Percentiles rank a stretch among this genome's conserved stretches.
Conservation (phyloP, 306 rosid genomes). For the Rosa persica region DNA sequence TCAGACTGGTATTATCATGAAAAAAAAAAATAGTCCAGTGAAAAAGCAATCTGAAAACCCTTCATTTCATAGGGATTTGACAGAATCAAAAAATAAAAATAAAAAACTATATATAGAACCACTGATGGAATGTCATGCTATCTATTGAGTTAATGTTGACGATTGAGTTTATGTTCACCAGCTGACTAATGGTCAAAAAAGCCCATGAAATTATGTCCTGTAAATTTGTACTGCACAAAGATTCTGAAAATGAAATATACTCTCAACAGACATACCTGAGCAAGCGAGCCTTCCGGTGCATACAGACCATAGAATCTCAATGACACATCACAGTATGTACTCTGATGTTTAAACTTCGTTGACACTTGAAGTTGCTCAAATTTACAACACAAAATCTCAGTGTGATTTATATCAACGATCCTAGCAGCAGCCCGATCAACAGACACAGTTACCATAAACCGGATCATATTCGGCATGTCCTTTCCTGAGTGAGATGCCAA, state of each 20-base stretch:
- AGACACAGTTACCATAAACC: conserved; percentile 67
- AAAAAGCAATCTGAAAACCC: neutral
- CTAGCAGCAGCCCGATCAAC: conserved; percentile 88
- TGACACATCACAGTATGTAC: conserved; percentile 77
- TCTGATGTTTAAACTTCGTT: conserved; percentile 80
- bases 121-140: neutral
- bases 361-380: conserved; percentile 87
- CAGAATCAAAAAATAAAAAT: neutral
- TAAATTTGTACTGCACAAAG: neutral
- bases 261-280: conserved; percentile 63
- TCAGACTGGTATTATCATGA: neutral
- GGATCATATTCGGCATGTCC: conserved; percentile 76
- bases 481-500: conserved; percentile 46
- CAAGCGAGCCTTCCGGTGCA: conserved; percentile 95
- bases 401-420: conserved; percentile 66
- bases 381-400: conserved; percentile 82
- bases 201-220: neutral
- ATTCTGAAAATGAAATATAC: neutral
- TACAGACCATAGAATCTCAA: conserved; percentile 84
- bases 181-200: neutral
- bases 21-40: neutral
- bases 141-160: neutral
- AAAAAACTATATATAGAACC: neutral
- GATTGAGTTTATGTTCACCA: neutral
- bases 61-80: neutral